Evolutionary conservation across 306 rosid genomes (phyloP).

Genomic region (Bauhinia variegata): DNA sequence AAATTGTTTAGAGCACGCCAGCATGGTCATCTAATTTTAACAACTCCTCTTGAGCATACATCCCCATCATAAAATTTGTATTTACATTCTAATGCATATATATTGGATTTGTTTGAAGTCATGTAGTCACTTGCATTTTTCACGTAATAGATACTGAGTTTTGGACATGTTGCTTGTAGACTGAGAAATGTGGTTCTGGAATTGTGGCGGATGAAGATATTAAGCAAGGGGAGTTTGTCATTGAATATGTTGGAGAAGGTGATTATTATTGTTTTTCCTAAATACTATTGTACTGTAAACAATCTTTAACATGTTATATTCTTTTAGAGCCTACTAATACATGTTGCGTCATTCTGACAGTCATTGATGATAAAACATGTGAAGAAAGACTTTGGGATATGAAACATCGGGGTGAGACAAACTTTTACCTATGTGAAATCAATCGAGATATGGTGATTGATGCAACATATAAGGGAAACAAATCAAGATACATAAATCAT

Average conservation of each 20-base stretch:
- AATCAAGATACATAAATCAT: constrained; percentile 93
- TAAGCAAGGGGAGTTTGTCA: constrained; percentile 82
- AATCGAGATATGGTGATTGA: constrained; percentile 98
- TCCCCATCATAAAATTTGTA: constrained; percentile 18
- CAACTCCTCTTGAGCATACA: background rate
- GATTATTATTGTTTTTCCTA: constrained; percentile 23
- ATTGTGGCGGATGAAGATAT: constrained; percentile 89
- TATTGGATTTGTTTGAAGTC: background rate
- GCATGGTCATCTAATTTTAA: constrained; percentile 12
- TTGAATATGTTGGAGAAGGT: constrained; percentile 99
- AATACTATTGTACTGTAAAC: background rate
- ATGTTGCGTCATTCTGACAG: constrained; percentile 50
- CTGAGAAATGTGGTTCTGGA: constrained; percentile 95
- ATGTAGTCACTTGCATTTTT: constrained; percentile 1
- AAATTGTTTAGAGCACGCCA: constrained; percentile 7
- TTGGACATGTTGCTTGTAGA: constrained; percentile 59
- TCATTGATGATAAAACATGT: constrained; percentile 91
- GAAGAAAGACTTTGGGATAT: constrained; percentile 96
- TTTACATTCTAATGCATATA: background rate
- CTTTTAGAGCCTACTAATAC: constrained; percentile 27
- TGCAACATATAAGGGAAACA: constrained; percentile 96
- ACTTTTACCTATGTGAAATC: constrained; percentile 95
- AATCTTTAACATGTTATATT: constrained; percentile 6
- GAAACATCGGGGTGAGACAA: constrained; percentile 95
- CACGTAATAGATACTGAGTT: constrained; percentile 23